These are phyloP conservation scores for Cercospora zeina DNA, from an alignment of 2,329 filamentous ascomycete species.

Conservation along the genomic window DNA sequence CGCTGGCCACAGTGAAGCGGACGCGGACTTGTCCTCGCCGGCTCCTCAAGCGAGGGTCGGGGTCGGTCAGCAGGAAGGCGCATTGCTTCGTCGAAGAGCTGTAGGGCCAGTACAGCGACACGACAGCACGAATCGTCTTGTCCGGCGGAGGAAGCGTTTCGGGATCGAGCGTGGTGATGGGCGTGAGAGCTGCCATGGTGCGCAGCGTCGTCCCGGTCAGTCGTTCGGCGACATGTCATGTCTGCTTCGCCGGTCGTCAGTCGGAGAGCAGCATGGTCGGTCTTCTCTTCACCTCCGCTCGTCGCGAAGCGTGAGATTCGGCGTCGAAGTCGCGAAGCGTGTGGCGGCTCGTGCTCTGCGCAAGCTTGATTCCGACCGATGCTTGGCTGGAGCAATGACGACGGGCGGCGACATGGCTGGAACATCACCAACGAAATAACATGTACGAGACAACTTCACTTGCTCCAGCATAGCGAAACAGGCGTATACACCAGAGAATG, in stretches of 20 bases:
- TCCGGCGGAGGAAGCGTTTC: conserved; percentile 28
- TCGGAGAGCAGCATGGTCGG: not conserved
- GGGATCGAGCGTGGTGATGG: conserved; percentile 38
- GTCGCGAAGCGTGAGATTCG: conserved; percentile 2
- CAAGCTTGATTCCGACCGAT: conserved; percentile 2
- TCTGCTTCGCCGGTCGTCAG: not conserved
- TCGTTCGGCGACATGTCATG: conserved; percentile 5
- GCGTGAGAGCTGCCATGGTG: conserved; percentile 24
- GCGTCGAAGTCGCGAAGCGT: conserved; percentile 13
- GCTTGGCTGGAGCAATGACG: conserved; percentile 13
- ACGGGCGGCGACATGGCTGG: conserved; percentile 7
- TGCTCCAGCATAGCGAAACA: not conserved
- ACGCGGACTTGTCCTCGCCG: conserved; percentile 78
- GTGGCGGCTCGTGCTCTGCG: not conserved
- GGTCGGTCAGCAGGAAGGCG: conserved; percentile 79
- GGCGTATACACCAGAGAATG: not conserved
- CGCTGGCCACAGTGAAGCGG: conserved; percentile 69
- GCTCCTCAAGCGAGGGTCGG: conserved; percentile 76
- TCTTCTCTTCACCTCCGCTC: not conserved
- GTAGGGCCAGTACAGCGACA: conserved; percentile 90
- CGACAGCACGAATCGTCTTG: conserved; percentile 62
- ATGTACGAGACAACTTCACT: not conserved
- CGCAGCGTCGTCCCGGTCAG: not conserved
- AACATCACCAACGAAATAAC: not conserved
- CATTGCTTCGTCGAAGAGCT: conserved; percentile 73